Conservation (phyloP, 2,329 filamentous ascomycete genomes). For the Botrytis deweyae region DNA sequence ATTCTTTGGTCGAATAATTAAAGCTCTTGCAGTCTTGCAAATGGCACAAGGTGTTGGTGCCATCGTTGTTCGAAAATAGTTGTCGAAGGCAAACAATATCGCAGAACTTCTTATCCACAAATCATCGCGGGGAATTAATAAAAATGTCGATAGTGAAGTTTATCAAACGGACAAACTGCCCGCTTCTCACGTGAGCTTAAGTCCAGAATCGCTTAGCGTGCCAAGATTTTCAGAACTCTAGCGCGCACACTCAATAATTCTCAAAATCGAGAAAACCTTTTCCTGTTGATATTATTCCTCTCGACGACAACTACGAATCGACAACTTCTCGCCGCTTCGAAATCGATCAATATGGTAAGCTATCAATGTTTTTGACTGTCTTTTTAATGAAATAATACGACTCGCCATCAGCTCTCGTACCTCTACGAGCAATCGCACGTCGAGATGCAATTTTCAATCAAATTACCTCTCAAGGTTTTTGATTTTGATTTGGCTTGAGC, state of each 20-base stretch:
- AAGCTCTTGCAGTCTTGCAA: conserved; percentile 74
- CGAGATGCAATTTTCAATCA: conserved; percentile 39
- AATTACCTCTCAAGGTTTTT: conserved; percentile 38
- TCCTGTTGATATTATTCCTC: conserved; percentile 30
- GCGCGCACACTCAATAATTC: conserved; percentile 25
- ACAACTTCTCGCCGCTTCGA: conserved; percentile 40
- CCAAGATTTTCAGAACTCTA: conserved; percentile 33
- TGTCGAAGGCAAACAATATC: neutral
- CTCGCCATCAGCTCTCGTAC: conserved; percentile 41
- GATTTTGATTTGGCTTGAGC: conserved; percentile 68
- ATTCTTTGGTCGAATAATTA: conserved; percentile 94
- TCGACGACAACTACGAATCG: conserved; percentile 24
- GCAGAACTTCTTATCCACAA: neutral
- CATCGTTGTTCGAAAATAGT: conserved; percentile 48
- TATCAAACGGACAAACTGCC: conserved; percentile 23
- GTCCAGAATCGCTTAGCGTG: conserved; percentile 1
- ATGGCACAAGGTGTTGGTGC: conserved; percentile 72
- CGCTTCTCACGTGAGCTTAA: neutral
- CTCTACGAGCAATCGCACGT: conserved; percentile 43
- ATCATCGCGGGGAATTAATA: conserved; percentile 16
- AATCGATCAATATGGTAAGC: conserved; percentile 62
- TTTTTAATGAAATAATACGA: conserved; percentile 34
- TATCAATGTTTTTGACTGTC: conserved; percentile 41
- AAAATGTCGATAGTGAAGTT: conserved; percentile 22
- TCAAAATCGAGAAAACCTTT: conserved; percentile 29